Conservation (phyloP, 1,139 yeast species). For the Kluyveromyces sp. region DNA sequence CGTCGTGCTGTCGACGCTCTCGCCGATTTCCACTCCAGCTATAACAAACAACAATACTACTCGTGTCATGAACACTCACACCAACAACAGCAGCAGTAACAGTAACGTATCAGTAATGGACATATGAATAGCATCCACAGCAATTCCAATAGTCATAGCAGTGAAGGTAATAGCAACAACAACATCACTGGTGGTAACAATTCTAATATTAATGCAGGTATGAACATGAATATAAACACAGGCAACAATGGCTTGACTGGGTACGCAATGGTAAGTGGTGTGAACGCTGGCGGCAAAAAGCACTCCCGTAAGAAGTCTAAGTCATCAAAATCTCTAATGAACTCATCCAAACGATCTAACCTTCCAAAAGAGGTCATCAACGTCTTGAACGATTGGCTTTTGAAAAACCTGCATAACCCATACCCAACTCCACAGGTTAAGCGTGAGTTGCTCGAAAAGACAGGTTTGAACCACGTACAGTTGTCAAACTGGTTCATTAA, state of each 20-base stretch:
- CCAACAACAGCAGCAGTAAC: too few relatives aligned
- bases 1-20: neutral
- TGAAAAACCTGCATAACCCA: constrained; percentile 81
- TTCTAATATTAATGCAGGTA: too few relatives aligned
- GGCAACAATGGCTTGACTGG: too few relatives aligned
- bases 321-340: neutral
- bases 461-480: constrained; percentile 88
- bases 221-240: too few relatives aligned
- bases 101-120: too few relatives aligned
- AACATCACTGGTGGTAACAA: too few relatives aligned
- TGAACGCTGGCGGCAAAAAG: neutral
- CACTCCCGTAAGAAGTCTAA: neutral
- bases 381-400: constrained; percentile 74
- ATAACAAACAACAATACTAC: too few relatives aligned
- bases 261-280: neutral
- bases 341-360: constrained; percentile 49
- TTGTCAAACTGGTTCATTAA: constrained; percentile 95
- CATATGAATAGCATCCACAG: neutral
- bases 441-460: constrained; percentile 64
- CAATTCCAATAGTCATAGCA: too few relatives aligned
- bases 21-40: neutral
- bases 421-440: constrained; percentile 91
- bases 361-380: constrained; percentile 85
- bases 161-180: too few relatives aligned
- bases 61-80: too few relatives aligned